Conservation (phyloP, 257 asterid genomes). For the Ilex asprella region DNA sequence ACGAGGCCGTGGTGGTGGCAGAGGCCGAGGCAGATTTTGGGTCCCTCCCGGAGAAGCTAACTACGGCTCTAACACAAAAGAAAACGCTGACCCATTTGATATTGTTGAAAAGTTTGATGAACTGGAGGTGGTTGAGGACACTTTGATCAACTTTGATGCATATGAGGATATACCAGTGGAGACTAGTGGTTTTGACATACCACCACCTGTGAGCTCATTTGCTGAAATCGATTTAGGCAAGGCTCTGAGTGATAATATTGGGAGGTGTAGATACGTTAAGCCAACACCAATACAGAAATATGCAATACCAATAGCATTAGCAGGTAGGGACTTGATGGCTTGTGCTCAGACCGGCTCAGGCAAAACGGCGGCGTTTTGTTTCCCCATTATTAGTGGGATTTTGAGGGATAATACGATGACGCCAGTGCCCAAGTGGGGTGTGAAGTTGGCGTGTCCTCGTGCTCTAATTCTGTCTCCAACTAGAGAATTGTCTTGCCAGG, state of each 20-base stretch:
- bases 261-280: slow-evolving; percentile 46
- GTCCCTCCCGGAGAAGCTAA: not conserved
- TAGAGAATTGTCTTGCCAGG: slow-evolving; percentile 35
- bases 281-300: slow-evolving; percentile 46
- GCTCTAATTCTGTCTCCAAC: slow-evolving; percentile 31
- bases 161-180: slow-evolving; percentile 52
- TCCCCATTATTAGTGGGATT: slow-evolving; percentile 45
- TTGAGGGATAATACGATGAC: slow-evolving; percentile 29
- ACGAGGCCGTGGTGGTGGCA: too few relatives aligned
- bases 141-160: slow-evolving; percentile 44
- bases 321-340: slow-evolving; percentile 44
- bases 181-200: slow-evolving; percentile 43
- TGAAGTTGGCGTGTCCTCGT: slow-evolving; percentile 23
- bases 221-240: slow-evolving; percentile 45
- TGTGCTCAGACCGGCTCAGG: slow-evolving; percentile 57
- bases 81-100: not conserved
- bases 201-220: slow-evolving; percentile 40
- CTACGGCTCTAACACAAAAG: not conserved
- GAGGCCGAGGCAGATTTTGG: not conserved
- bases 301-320: slow-evolving; percentile 41
- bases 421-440: slow-evolving; percentile 9
- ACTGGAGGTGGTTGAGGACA: slow-evolving; percentile 11
- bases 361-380: slow-evolving; percentile 50
- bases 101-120: slow-evolving; percentile 5
- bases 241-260: slow-evolving; percentile 35